A percentile compares a stretch with the other conserved stretches of the same genome.
These are phyloP conservation scores for Baorangia bicolor DNA, from an alignment of 768 basidiomycete genomes.

Conservation along the genomic window DNA sequence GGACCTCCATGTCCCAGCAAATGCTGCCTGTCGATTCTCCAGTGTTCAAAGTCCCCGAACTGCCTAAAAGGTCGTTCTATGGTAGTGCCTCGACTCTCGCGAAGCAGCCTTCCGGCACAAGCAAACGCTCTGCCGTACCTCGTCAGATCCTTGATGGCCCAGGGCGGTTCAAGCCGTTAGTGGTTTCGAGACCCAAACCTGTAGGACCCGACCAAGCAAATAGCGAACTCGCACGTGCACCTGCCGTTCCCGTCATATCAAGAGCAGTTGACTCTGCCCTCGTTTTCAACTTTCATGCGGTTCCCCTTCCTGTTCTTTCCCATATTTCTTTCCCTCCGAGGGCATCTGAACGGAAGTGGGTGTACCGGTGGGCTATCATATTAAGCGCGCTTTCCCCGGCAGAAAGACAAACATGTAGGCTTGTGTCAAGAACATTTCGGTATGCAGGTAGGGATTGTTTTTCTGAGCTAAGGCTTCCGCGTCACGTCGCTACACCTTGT, in stretches of 20 bases:
- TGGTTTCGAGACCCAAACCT: neutral
- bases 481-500: neutral
- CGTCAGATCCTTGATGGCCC: neutral
- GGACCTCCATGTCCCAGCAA: neutral
- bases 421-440: slow-evolving; percentile 59
- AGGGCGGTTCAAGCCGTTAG: slow-evolving; percentile 20
- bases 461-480: neutral
- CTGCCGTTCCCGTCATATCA: neutral
- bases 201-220: neutral
- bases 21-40: neutral
- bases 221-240: neutral
- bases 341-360: slow-evolving; percentile 55
- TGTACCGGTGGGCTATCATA: slow-evolving; percentile 51
- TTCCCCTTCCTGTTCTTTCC: slow-evolving; percentile 28
- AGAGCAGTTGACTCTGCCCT: neutral
- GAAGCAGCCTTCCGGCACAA: neutral
- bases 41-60: slow-evolving; percentile 5
- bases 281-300: neutral
- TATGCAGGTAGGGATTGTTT: slow-evolving; percentile 50
- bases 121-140: neutral
- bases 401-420: slow-evolving; percentile 46
- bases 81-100: neutral
- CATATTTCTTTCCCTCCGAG: slow-evolving; percentile 57
- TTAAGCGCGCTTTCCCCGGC: slow-evolving; percentile 46
- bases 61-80: neutral